These are phyloP conservation scores for Spathaspora gorwiae DNA, from an alignment of 805 yeast genomes.

Conservation along the genomic window DNA sequence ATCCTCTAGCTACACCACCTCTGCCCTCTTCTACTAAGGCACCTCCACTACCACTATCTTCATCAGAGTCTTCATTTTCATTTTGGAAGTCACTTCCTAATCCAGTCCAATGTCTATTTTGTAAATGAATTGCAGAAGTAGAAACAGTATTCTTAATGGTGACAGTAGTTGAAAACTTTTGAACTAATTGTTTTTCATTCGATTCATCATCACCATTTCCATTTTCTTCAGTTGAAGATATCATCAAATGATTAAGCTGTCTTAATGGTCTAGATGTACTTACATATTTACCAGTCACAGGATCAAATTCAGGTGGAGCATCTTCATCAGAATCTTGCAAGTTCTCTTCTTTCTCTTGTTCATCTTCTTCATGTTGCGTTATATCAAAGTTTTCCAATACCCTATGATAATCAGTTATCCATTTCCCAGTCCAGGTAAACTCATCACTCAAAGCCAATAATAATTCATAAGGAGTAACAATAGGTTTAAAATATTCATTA, in stretches of 20 bases:
- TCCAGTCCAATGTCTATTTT: constrained; percentile 79
- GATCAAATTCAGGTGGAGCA: constrained; percentile 75
- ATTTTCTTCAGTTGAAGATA: constrained; percentile 39
- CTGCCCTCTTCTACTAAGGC: constrained; percentile 80
- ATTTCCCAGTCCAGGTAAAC: constrained; percentile 86
- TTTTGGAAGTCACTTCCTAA: constrained; percentile 74
- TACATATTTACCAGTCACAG: constrained; percentile 77
- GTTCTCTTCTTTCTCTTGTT: constrained; percentile 22
- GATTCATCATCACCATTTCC: constrained; percentile 8
- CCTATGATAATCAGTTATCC: constrained; percentile 76
- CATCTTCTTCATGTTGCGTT: constrained; percentile 23
- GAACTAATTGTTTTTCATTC: constrained; percentile 41
- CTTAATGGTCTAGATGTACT: constrained; percentile 74
- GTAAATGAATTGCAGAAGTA: constrained; percentile 77
- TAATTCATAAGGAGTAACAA: constrained; percentile 90
- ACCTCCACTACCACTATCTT: constrained; percentile 43
- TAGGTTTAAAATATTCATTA: constrained; percentile 83
- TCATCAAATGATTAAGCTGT: constrained; percentile 56
- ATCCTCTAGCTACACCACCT: constrained; percentile 87
- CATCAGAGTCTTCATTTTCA: constrained; percentile 35
- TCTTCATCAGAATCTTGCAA: constrained; percentile 32
- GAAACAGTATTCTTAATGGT: constrained; percentile 76
- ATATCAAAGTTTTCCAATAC: constrained; percentile 38
- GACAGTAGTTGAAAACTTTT: constrained; percentile 54
- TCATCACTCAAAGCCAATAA: constrained; percentile 73